phyloP scores from a whole-genome alignment of 2,329 filamentous ascomycete species.

The Coniochaeta ligniaria region DNA sequence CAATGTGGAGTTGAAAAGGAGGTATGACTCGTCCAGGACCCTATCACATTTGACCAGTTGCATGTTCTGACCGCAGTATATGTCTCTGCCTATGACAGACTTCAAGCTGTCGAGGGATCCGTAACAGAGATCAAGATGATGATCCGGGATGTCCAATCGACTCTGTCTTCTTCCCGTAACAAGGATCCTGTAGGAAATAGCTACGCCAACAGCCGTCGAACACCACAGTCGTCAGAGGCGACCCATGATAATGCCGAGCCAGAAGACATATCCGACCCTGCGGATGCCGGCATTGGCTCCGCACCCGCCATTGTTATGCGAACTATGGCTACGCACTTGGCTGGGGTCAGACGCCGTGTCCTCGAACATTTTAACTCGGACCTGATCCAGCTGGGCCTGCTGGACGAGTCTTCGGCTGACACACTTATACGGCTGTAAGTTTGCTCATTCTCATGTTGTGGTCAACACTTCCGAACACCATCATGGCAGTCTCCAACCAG shows the following conservation, averaged over 20 bases:
- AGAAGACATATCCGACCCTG: slow-evolving; percentile 3
- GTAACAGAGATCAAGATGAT: not conserved
- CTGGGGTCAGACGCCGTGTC: not conserved
- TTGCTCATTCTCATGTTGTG: not conserved
- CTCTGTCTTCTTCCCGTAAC: not conserved
- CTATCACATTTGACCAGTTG: not conserved
- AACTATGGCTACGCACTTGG: not conserved
- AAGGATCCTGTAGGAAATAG: not conserved
- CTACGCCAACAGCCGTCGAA: not conserved
- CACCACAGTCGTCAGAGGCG: not conserved
- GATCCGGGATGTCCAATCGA: not conserved
- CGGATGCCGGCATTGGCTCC: slow-evolving; percentile 2
- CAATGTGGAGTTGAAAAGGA: not conserved
- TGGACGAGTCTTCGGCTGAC: slow-evolving; percentile 2
- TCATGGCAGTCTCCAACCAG: no score
- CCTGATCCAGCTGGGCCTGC: not conserved
- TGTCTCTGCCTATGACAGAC: not conserved
- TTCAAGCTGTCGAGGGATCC: not conserved
- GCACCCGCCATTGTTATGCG: slow-evolving; percentile 1
- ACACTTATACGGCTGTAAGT: not conserved
- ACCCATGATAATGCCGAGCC: not conserved
- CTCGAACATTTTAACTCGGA: slow-evolving; percentile 3
- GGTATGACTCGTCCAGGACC: not conserved
- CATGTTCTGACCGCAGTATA: not conserved
- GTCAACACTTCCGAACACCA: not conserved